Evolutionary conservation across 768 basidiomycete genomes (phyloP).

Genomic region (Termitomyces sp.): DNA sequence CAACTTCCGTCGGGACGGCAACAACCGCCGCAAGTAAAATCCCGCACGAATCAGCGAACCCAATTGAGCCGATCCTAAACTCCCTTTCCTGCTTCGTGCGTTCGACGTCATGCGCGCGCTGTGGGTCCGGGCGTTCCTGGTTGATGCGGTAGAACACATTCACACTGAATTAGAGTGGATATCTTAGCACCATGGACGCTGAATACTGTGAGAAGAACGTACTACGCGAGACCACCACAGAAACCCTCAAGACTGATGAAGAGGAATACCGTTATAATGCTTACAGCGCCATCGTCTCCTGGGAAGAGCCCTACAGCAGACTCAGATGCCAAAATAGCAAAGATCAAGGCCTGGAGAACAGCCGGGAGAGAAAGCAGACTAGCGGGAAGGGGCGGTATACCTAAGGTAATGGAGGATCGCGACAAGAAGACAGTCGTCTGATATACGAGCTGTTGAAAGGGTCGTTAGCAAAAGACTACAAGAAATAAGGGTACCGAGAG

Average conservation of each 20-base stretch:
- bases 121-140: conserved; percentile 58
- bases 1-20: conserved; percentile 73
- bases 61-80: conserved; percentile 89
- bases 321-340: conserved; percentile 54
- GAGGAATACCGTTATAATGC: conserved; percentile 60
- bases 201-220: conserved; percentile 29
- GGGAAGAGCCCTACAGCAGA: conserved; percentile 58
- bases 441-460: conserved; percentile 53
- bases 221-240: conserved; percentile 93
- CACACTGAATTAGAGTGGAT: conserved; percentile 49
- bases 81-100: conserved; percentile 74
- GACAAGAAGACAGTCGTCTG: conserved; percentile 71
- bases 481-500: conserved; percentile 6
- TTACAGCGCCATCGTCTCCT: conserved; percentile 36
- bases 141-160: conserved; percentile 86
- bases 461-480: neutral
- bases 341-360: conserved; percentile 58
- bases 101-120: conserved; percentile 49
- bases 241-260: conserved; percentile 88
- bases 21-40: conserved; percentile 64
- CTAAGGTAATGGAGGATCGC: conserved; percentile 75
- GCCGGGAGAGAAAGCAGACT: conserved; percentile 65
- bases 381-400: conserved; percentile 68
- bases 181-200: neutral
- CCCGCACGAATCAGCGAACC: conserved; percentile 80